A percentile compares a stretch with the other conserved stretches of the same genome.
These are phyloP conservation scores for Microcos paniculata DNA, from an alignment of 345 rosid species.

Conservation along the genomic window DNA sequence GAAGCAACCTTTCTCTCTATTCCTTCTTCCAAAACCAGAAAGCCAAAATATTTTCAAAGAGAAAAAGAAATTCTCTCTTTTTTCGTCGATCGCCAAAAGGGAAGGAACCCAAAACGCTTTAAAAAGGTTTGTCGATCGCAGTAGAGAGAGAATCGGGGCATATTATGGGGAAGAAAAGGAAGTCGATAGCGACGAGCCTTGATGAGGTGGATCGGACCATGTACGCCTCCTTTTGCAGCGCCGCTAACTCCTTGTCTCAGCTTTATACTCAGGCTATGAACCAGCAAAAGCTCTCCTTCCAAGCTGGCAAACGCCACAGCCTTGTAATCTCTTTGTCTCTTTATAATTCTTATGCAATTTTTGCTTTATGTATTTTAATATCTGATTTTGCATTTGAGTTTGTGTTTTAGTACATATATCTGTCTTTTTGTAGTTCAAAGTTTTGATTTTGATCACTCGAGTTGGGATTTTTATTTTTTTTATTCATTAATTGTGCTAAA, in stretches of 20 bases:
- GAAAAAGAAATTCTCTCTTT: conserved; percentile 23
- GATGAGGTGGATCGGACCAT: conserved; percentile 98
- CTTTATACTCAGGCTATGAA: conserved; percentile 84
- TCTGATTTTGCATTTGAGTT: background rate
- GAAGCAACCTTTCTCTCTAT: too few species aligned
- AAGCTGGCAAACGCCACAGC: conserved; percentile 77
- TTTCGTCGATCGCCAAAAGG: conserved; percentile 25
- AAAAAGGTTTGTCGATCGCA: conserved; percentile 9
- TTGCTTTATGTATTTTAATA: background rate
- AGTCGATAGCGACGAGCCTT: conserved; percentile 76
- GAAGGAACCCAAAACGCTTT: background rate
- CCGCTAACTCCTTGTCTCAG: conserved; percentile 89
- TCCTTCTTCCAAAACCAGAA: background rate
- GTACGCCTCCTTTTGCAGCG: conserved; percentile 82
- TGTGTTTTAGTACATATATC: background rate
- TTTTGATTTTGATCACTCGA: conserved; percentile 10
- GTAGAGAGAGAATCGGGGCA: conserved; percentile 10
- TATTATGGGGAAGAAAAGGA: conserved; percentile 95
- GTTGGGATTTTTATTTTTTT: background rate
- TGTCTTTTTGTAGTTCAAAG: background rate
- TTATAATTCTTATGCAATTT: background rate
- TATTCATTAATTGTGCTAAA: background rate
- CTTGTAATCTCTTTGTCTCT: conserved; percentile 35
- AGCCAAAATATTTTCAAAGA: background rate
- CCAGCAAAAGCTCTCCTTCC: conserved; percentile 68